These are phyloP conservation scores for Ettlia oleoabundans DNA, from an alignment of 139 green algal genomes.

Conservation along the genomic window DNA sequence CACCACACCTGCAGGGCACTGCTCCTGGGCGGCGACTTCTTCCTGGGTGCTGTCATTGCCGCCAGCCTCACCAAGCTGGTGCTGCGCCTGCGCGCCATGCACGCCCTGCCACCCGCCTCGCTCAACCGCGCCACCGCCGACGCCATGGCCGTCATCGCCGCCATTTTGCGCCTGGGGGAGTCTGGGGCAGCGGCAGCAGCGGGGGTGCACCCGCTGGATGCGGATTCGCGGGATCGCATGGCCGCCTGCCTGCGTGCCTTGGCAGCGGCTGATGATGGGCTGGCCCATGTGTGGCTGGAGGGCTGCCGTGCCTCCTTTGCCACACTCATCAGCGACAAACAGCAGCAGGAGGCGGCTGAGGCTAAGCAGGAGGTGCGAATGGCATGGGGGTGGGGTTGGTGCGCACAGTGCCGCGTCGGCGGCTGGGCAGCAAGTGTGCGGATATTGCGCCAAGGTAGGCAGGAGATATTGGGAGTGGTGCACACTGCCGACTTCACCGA, in stretches of 20 bases:
- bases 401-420: not conserved
- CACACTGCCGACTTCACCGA: too few species aligned
- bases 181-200: conserved; percentile 29
- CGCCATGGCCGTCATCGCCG: conserved; percentile 85
- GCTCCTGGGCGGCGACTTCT: conserved; percentile 92
- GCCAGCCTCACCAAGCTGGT: conserved; percentile 92
- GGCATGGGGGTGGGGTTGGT: not conserved
- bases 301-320: conserved; percentile 79
- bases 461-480: too few species aligned
- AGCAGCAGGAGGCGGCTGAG: conserved; percentile 71
- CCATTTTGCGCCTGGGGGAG: conserved; percentile 88
- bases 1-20: conserved; percentile 62
- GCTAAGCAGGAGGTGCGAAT: conserved; percentile 42
- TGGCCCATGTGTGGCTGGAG: conserved; percentile 79
- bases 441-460: too few species aligned
- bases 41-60: conserved; percentile 86
- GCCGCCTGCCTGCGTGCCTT: conserved; percentile 65
- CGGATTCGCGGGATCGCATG: conserved; percentile 88
- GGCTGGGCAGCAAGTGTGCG: too few species aligned
- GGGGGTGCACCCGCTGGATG: conserved; percentile 65
- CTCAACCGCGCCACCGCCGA: conserved; percentile 67
- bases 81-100: conserved; percentile 74
- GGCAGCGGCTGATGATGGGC: conserved; percentile 44
- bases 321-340: conserved; percentile 79
- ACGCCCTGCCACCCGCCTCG: conserved; percentile 30